A percentile compares a stretch with the other conserved stretches of the same genome.
Conservation (phyloP, 2,329 filamentous ascomycete species). For the Aspergillus awamori region DNA sequence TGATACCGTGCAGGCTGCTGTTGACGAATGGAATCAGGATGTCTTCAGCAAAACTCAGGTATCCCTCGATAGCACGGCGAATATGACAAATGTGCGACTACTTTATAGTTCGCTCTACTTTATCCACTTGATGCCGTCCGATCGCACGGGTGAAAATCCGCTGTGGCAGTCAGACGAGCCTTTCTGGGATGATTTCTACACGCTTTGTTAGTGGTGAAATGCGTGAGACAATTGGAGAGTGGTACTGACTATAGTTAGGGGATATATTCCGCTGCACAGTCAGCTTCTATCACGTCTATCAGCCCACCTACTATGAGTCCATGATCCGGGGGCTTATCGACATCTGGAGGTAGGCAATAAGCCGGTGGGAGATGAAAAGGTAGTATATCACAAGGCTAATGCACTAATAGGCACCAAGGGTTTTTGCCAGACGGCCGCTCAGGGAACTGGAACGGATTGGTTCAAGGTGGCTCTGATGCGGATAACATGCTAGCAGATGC, state of each 20-base stretch:
- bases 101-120: slow-evolving; percentile 56
- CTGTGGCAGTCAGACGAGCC: slow-evolving; percentile 66
- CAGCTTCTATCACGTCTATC: slow-evolving; percentile 66
- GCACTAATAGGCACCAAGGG: slow-evolving; percentile 46
- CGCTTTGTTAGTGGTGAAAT: slow-evolving; percentile 42
- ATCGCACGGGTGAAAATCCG: slow-evolving; percentile 72
- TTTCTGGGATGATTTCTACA: slow-evolving; percentile 73
- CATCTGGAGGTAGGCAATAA: slow-evolving; percentile 58
- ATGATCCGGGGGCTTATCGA: slow-evolving; percentile 69
- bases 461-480: slow-evolving; percentile 69
- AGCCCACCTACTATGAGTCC: slow-evolving; percentile 65
- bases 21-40: slow-evolving; percentile 62
- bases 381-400: background rate
- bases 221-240: slow-evolving; percentile 14
- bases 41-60: slow-evolving; percentile 51
- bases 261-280: slow-evolving; percentile 66
- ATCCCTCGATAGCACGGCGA: slow-evolving; percentile 34
- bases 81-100: slow-evolving; percentile 33
- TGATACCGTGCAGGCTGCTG: slow-evolving; percentile 53
- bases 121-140: slow-evolving; percentile 68
- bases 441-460: slow-evolving; percentile 65
- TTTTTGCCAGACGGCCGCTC: slow-evolving; percentile 69
- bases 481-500: slow-evolving; percentile 75
- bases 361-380: background rate
- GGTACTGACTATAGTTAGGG: slow-evolving; percentile 51